phyloP scores from a whole-genome alignment of 148 eudicot species.

The Vaccinium darrowii region DNA sequence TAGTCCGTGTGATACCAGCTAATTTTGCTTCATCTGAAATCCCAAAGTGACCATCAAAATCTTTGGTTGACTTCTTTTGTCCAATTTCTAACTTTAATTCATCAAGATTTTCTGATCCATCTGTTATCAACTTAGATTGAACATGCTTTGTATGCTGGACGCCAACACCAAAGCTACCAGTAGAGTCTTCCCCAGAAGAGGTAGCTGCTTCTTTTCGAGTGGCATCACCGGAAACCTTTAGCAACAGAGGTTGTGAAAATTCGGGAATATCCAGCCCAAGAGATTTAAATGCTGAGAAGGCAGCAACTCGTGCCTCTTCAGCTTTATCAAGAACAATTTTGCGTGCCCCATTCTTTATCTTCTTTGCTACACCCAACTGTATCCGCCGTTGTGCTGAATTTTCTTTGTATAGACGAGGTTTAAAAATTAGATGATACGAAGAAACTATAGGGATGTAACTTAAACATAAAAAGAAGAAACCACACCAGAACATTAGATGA shows the following conservation, averaged over 20 bases:
- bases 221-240: conserved; percentile 30
- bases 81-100: conserved; percentile 28
- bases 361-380: conserved; percentile 87
- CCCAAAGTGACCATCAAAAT: conserved; percentile 25
- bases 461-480: neutral
- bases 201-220: conserved; percentile 39
- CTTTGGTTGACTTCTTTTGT: conserved; percentile 33
- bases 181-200: conserved; percentile 51
- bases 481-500: conserved; percentile 5
- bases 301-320: conserved; percentile 94
- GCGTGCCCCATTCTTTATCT: conserved; percentile 92
- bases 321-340: conserved; percentile 96
- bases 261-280: conserved; percentile 85
- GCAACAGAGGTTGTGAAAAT: conserved; percentile 49
- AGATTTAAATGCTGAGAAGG: conserved; percentile 91
- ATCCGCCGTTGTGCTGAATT: conserved; percentile 67
- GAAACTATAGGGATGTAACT: neutral
- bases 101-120: conserved; percentile 16
- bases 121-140: conserved; percentile 22
- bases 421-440: conserved; percentile 14
- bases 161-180: conserved; percentile 36
- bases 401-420: conserved; percentile 21
- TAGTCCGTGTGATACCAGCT: conserved; percentile 24
- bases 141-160: conserved; percentile 26
- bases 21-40: conserved; percentile 29